phyloP scores from a whole-genome alignment of 139 green algal genomes.

The Raphidocelis subcapitata region DNA sequence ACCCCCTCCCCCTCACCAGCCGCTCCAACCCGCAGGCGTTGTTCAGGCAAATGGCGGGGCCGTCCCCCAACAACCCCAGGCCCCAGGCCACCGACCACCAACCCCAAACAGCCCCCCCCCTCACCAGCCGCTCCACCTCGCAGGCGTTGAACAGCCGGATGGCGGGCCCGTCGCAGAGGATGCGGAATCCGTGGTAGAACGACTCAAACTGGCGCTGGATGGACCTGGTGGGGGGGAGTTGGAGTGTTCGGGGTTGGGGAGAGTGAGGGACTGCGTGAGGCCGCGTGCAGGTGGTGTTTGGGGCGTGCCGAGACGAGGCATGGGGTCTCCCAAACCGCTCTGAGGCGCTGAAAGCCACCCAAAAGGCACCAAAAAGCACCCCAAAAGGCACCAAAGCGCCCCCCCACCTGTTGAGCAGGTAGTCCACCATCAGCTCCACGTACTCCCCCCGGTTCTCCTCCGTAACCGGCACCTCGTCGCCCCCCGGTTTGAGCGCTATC shows the following conservation, averaged over 20 bases:
- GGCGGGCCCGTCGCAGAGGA: slow-evolving; percentile 82
- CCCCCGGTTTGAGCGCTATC: slow-evolving; percentile 53
- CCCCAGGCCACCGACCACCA: too few relatives aligned
- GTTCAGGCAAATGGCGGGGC: slow-evolving; percentile 87
- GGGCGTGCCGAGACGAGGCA: too few relatives aligned
- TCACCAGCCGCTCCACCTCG: slow-evolving; percentile 51
- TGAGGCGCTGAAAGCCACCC: too few relatives aligned
- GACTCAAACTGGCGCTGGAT: slow-evolving; percentile 78
- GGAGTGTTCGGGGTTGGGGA: too few relatives aligned
- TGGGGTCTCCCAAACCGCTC: too few relatives aligned
- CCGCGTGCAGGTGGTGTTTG: too few relatives aligned
- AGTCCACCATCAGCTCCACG: slow-evolving; percentile 79
- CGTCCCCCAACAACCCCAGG: too few relatives aligned
- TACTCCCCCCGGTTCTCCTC: slow-evolving; percentile 88
- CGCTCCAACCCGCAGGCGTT: slow-evolving; percentile 65
- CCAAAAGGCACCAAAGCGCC: too few relatives aligned
- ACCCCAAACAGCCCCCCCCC: too few relatives aligned
- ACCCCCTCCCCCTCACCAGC: slow-evolving; percentile 10
- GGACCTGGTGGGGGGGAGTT: slow-evolving; percentile 24
- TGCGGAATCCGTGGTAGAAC: slow-evolving; percentile 83
- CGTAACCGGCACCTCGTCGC: slow-evolving; percentile 73
- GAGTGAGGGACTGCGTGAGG: too few relatives aligned
- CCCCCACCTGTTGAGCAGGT: slow-evolving; percentile 60
- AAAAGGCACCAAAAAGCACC: too few relatives aligned
- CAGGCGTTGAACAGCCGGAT: slow-evolving; percentile 85